Conservation (phyloP, 768 basidiomycete genomes). For the Collybia nuda region DNA sequence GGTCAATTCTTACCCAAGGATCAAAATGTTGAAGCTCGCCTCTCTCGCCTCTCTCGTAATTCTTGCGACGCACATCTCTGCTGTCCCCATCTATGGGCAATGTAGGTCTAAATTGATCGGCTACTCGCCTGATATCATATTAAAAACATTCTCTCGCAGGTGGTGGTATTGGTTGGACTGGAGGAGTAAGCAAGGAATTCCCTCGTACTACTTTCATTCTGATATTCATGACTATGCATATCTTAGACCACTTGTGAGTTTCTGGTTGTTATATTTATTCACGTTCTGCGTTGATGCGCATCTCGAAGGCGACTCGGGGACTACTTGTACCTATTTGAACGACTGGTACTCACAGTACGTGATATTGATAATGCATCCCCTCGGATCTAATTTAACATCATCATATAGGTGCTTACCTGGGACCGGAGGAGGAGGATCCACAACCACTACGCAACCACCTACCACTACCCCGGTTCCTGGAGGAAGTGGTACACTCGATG, state of each 20-base stretch:
- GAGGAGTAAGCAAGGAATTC: slow-evolving; percentile 21
- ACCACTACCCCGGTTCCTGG: slow-evolving; percentile 18
- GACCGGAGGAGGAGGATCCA: slow-evolving; percentile 10
- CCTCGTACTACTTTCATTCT: neutral
- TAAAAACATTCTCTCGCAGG: slow-evolving; percentile 10
- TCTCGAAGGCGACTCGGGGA: slow-evolving; percentile 29
- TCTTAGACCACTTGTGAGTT: slow-evolving; percentile 21
- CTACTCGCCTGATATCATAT: neutral
- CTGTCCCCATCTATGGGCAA: slow-evolving; percentile 21
- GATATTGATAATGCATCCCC: no score
- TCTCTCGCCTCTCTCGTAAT: no score
- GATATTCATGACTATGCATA: neutral
- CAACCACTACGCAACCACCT: slow-evolving; percentile 7
- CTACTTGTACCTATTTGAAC: slow-evolving; percentile 27
- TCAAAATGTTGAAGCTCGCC: no score
- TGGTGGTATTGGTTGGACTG: slow-evolving; percentile 29
- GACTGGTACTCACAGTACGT: slow-evolving; percentile 26
- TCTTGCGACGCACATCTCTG: no score
- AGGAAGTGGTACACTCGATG: slow-evolving; percentile 15
- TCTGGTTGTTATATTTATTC: no score
- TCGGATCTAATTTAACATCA: no score
- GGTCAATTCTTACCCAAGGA: no score
- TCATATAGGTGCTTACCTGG: slow-evolving; percentile 26
- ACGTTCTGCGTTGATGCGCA: neutral
- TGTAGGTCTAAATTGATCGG: slow-evolving; percentile 20